These are phyloP conservation scores for Candida pseudoglaebosa DNA, from an alignment of 805 yeast species.

Conservation along the genomic window DNA sequence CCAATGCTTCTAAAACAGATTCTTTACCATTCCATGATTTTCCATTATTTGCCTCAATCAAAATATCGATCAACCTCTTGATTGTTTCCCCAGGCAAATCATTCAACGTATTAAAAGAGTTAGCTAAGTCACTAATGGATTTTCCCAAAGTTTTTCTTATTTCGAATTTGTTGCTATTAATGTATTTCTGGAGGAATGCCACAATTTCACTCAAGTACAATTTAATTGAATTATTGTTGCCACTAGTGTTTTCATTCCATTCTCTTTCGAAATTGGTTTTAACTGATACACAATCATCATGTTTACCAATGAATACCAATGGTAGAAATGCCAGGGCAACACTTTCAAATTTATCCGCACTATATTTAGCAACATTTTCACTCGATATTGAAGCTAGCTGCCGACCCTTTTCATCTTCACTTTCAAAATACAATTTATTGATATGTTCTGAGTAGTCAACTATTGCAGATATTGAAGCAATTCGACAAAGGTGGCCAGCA, in stretches of 20 bases:
- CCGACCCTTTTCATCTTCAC: conserved; percentile 45
- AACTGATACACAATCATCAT: conserved; percentile 52
- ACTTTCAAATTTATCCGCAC: conserved; percentile 62
- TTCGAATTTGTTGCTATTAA: conserved; percentile 55
- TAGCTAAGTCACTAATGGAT: conserved; percentile 57
- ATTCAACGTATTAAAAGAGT: conserved; percentile 32
- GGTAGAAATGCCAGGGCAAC: conserved; percentile 70
- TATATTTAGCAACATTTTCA: conserved; percentile 62
- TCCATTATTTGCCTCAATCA: conserved; percentile 64
- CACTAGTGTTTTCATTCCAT: conserved; percentile 78
- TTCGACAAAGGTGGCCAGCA: conserved; percentile 71
- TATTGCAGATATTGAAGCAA: conserved; percentile 50
- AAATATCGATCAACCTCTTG: conserved; percentile 42
- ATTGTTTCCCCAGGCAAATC: conserved; percentile 18
- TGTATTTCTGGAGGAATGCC: conserved; percentile 42
- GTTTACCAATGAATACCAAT: conserved; percentile 70
- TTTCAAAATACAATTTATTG: conserved; percentile 54
- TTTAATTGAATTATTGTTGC: conserved; percentile 65
- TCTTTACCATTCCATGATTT: conserved; percentile 91
- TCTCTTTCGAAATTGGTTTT: conserved; percentile 50
- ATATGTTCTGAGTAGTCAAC: conserved; percentile 52
- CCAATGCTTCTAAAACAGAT: conserved; percentile 63
- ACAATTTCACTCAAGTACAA: conserved; percentile 70
- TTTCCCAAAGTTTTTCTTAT: conserved; percentile 69
- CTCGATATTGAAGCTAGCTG: conserved; percentile 57